A percentile compares a stretch with the other conserved stretches of the same genome.
Evolutionary conservation across 1,139 yeast species (phyloP).

Genomic region (Saccharomyces uvarum): DNA sequence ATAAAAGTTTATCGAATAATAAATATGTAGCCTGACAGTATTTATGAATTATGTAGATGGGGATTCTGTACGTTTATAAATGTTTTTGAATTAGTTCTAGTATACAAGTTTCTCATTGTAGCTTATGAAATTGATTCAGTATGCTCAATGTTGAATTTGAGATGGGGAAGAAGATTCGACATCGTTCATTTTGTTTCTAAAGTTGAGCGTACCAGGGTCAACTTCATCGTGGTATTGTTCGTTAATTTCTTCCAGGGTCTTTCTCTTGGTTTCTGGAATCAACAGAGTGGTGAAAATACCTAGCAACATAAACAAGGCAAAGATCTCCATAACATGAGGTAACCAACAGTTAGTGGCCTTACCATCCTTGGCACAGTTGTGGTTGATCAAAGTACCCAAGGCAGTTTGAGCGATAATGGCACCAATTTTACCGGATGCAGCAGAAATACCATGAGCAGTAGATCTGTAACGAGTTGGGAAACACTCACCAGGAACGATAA

Average conservation of each 20-base stretch:
- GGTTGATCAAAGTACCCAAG: slow-evolving; percentile 75
- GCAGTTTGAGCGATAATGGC: slow-evolving; percentile 93
- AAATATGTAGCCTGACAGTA: slow-evolving; percentile 1
- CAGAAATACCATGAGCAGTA: slow-evolving; percentile 95
- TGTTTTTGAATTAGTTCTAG: background rate
- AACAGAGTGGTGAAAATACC: slow-evolving; percentile 60
- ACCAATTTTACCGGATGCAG: slow-evolving; percentile 93
- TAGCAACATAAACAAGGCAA: slow-evolving; percentile 79
- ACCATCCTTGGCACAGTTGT: slow-evolving; percentile 55
- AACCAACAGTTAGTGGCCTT: slow-evolving; percentile 58
- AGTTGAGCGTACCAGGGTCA: slow-evolving; percentile 30
- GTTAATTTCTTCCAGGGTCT: slow-evolving; percentile 72
- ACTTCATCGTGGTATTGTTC: slow-evolving; percentile 76
- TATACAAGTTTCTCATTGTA: background rate
- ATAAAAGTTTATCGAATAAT: background rate
- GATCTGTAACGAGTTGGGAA: slow-evolving; percentile 98
- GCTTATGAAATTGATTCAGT: background rate
- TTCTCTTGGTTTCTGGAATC: slow-evolving; percentile 85
- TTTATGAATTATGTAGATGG: background rate
- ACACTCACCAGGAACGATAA: slow-evolving; percentile 91
- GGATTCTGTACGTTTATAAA: background rate
- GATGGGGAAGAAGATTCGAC: slow-evolving; percentile 3
- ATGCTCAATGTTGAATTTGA: slow-evolving; percentile 8
- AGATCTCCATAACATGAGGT: slow-evolving; percentile 87
- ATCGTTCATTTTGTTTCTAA: background rate